Evolutionary conservation across 2,329 filamentous ascomycete species (phyloP).

Genomic region (Diaporthe ilicicola): DNA sequence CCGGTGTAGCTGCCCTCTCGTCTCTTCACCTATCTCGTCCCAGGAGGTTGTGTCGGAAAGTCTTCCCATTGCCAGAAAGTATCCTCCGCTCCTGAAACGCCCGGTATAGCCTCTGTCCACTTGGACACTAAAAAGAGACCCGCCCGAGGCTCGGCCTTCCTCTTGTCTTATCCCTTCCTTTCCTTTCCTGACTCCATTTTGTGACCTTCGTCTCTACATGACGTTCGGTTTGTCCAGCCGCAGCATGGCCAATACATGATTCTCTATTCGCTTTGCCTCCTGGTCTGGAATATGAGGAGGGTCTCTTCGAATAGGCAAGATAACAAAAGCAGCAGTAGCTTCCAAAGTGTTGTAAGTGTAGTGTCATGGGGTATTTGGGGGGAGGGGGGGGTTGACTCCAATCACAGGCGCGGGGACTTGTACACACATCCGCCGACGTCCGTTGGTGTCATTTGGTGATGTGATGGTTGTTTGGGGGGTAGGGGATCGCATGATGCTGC

Average conservation of each 20-base stretch:
- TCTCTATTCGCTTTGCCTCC: constrained; percentile 31
- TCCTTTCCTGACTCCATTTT: constrained; percentile 32
- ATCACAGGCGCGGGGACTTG: constrained; percentile 40
- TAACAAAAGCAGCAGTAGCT: constrained; percentile 34
- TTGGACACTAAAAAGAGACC: constrained; percentile 31
- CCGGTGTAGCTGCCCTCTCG: constrained; percentile 24
- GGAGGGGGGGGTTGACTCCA: constrained; percentile 40
- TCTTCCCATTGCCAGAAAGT: constrained; percentile 32
- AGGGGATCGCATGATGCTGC: constrained; percentile 26
- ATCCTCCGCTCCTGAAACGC: constrained; percentile 27
- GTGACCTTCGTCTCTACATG: constrained; percentile 34
- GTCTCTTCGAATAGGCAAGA: constrained; percentile 27
- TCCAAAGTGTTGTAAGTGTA: constrained; percentile 36
- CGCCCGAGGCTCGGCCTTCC: constrained; percentile 33
- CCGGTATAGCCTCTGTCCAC: constrained; percentile 32
- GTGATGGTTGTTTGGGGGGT: constrained; percentile 25
- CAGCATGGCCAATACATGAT: constrained; percentile 34
- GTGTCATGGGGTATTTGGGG: constrained; percentile 38
- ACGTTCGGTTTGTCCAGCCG: constrained; percentile 33
- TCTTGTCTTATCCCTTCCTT: constrained; percentile 32
- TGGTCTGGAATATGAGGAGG: constrained; percentile 24
- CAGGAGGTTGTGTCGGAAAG: constrained; percentile 29
- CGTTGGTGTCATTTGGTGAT: constrained; percentile 38
- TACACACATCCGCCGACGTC: constrained; percentile 43
- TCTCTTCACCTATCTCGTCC: constrained; percentile 21